These are phyloP conservation scores for Salix caprea DNA, from an alignment of 345 rosid species.

Conservation along the genomic window DNA sequence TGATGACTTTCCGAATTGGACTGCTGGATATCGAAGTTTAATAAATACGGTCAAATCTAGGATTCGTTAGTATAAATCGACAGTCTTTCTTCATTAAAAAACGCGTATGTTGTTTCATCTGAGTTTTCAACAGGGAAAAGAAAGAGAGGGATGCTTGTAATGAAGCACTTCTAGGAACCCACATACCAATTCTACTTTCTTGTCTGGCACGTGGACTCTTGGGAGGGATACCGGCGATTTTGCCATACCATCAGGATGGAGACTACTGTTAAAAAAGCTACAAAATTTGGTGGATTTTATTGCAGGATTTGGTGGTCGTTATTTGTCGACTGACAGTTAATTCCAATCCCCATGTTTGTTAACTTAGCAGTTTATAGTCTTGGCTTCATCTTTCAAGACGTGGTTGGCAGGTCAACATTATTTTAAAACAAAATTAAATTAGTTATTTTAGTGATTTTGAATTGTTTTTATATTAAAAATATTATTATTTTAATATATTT, in stretches of 20 bases:
- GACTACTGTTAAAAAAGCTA: not conserved
- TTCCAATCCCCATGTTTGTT: not conserved
- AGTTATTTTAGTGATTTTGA: too few species aligned
- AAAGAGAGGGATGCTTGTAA: not conserved
- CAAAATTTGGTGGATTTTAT: not conserved
- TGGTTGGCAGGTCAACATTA: too few species aligned
- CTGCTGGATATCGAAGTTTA: too few species aligned
- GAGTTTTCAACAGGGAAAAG: not conserved
- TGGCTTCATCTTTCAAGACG: not conserved
- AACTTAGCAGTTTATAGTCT: not conserved
- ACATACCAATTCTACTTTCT: not conserved
- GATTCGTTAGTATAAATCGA: conserved; percentile 24
- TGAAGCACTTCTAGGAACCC: conserved; percentile 25
- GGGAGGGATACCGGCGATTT: not conserved
- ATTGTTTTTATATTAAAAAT: too few species aligned
- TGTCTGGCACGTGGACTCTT: not conserved
- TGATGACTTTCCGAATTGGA: too few species aligned
- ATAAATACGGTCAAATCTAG: not conserved
- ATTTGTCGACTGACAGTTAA: conserved; percentile 26
- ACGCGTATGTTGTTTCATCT: not conserved
- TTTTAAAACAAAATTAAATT: too few species aligned
- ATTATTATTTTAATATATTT: too few species aligned
- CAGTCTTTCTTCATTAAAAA: conserved; percentile 6
- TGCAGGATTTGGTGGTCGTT: conserved; percentile 15
- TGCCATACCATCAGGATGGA: not conserved